Evolutionary conservation across 495 filamentous ascomycete species (phyloP).

Genomic region (Aspergillus mulundensis): DNA sequence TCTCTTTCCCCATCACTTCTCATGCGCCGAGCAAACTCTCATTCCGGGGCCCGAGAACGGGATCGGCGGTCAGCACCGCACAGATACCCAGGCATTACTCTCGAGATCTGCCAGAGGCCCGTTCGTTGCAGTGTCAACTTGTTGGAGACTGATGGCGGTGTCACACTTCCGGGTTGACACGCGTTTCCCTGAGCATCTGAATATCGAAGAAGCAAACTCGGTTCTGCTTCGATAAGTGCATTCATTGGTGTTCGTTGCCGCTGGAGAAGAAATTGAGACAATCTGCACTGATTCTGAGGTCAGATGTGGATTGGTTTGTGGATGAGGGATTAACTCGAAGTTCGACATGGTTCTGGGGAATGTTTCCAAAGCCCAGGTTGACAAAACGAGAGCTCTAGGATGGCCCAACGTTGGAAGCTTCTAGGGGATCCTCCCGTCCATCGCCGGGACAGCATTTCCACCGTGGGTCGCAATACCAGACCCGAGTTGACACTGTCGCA

Average conservation of each 20-base stretch:
- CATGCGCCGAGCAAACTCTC: not conserved
- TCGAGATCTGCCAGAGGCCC: conserved; percentile 3
- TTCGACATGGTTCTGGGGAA: not conserved
- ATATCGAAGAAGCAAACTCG: not conserved
- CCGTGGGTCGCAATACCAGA: not conserved
- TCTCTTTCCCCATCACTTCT: not conserved
- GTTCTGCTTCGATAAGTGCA: not conserved
- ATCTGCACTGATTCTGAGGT: not conserved
- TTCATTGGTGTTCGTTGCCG: not conserved
- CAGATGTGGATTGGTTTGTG: not conserved
- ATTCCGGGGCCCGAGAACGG: not conserved
- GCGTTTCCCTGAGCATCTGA: not conserved
- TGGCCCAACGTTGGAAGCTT: not conserved
- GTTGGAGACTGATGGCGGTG: conserved; percentile 2
- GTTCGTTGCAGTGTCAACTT: too few species aligned
- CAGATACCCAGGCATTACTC: not conserved
- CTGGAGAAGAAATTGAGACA: not conserved
- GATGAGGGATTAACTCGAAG: not conserved
- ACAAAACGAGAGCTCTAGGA: not conserved
- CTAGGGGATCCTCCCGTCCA: not conserved
- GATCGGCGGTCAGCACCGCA: conserved; percentile 17
- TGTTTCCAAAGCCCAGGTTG: not conserved
- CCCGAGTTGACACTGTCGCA: not conserved
- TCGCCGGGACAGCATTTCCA: not conserved
- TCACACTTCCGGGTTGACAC: conserved; percentile 17